These are phyloP conservation scores for Murraya paniculata DNA, from an alignment of 345 rosid species.

Conservation along the genomic window DNA sequence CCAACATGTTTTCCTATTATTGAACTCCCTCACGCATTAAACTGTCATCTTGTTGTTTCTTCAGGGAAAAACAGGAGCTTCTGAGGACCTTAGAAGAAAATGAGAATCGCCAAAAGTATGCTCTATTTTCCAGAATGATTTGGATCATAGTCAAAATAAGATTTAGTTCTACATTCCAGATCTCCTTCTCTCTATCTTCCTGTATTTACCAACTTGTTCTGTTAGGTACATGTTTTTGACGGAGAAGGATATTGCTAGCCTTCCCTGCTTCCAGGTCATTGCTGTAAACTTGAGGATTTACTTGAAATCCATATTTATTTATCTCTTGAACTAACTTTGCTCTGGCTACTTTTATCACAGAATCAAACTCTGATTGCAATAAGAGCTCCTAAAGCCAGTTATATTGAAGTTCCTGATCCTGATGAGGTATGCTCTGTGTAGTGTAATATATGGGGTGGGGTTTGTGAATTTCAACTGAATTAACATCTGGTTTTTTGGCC, in stretches of 20 bases:
- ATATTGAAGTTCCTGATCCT: slow-evolving; percentile 75
- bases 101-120: slow-evolving; percentile 44
- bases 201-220: slow-evolving; percentile 3
- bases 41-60: slow-evolving; percentile 22
- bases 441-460: not conserved
- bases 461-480: not conserved
- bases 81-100: slow-evolving; percentile 50
- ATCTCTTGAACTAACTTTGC: not conserved
- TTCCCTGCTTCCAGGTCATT: slow-evolving; percentile 62
- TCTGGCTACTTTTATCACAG: slow-evolving; percentile 30
- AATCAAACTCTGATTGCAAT: slow-evolving; percentile 58
- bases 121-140: not conserved
- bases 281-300: slow-evolving; percentile 13
- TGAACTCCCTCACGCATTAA: slow-evolving; percentile 12
- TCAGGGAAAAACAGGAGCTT: slow-evolving; percentile 57
- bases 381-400: slow-evolving; percentile 71
- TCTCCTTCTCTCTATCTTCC: not conserved
- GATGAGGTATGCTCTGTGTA: slow-evolving; percentile 43
- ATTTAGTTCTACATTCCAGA: not conserved
- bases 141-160: not conserved
- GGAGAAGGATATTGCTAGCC: slow-evolving; percentile 53
- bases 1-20: slow-evolving; percentile 2
- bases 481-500: slow-evolving; percentile 5
- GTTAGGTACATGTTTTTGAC: slow-evolving; percentile 61
- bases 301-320: not conserved